phyloP scores from a whole-genome alignment of 805 yeast genomes.

The Dipodascopsis tothii region DNA sequence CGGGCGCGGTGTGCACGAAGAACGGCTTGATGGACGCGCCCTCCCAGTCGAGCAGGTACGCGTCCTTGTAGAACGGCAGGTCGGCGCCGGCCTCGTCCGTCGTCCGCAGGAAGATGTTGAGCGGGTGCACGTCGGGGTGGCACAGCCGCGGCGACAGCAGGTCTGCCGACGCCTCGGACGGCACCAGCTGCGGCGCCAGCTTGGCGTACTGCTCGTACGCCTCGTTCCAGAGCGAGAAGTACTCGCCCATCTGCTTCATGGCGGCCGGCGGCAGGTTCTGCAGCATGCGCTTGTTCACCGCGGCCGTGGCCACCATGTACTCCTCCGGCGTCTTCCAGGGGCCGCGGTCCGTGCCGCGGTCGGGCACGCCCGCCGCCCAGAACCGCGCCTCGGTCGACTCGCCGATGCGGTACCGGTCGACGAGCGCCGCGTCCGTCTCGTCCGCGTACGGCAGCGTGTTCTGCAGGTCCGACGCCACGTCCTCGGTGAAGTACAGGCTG shows the following conservation, averaged over 20 bases:
- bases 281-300: conserved; percentile 56
- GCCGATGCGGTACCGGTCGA: conserved; percentile 79
- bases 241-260: conserved; percentile 27
- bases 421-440: conserved; percentile 48
- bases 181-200: conserved; percentile 54
- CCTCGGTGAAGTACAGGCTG: conserved; percentile 70
- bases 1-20: conserved; percentile 67
- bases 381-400: conserved; percentile 76
- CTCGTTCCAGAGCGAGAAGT: conserved; percentile 22
- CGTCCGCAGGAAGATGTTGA: conserved; percentile 61
- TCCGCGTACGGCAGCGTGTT: conserved; percentile 48
- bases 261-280: conserved; percentile 50
- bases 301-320: conserved; percentile 56
- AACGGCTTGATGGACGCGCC: conserved; percentile 74
- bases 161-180: conserved; percentile 38
- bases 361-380: conserved; percentile 58
- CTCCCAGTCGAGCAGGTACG: conserved; percentile 73
- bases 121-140: conserved; percentile 83
- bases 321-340: conserved; percentile 73
- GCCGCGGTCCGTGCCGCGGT: conserved; percentile 51
- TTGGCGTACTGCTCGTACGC: conserved; percentile 55
- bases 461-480: conserved; percentile 44
- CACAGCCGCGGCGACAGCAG: conserved; percentile 65
- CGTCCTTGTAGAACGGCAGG: conserved; percentile 7
- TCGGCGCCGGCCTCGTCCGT: conserved; percentile 10